A percentile compares a stretch with the other conserved stretches of the same genome.
Conservation (phyloP, 2,329 filamentous ascomycete species). For the Botryotinia narcissicola region DNA sequence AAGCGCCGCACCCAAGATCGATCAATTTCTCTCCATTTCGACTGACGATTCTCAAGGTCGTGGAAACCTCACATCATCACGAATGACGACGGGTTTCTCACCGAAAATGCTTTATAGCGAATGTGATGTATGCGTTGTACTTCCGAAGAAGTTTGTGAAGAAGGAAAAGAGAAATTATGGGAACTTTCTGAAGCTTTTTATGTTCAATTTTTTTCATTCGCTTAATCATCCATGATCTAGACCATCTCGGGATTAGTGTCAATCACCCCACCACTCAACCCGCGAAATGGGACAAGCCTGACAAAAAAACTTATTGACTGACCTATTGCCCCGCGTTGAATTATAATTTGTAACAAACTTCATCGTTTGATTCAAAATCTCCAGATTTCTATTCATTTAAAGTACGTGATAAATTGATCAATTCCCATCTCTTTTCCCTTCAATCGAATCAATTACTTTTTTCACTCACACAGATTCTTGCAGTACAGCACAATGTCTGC, state of each 20-base stretch:
- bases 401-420: constrained; percentile 1
- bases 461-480: not conserved
- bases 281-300: not conserved
- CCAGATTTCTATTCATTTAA: not conserved
- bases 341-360: constrained; percentile 16
- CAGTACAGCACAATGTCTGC: constrained; percentile 19
- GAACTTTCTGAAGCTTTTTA: constrained; percentile 4
- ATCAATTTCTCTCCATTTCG: constrained; percentile 24
- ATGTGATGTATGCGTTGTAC: constrained; percentile 25
- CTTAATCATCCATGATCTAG: constrained; percentile 6
- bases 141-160: constrained; percentile 24
- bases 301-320: constrained; percentile 15
- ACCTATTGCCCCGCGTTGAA: constrained; percentile 14
- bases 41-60: constrained; percentile 27
- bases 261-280: constrained; percentile 8
- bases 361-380: constrained; percentile 7
- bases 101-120: constrained; percentile 26
- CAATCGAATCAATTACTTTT: not conserved
- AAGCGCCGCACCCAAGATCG: constrained; percentile 26
- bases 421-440: not conserved
- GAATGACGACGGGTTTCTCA: constrained; percentile 25
- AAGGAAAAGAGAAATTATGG: not conserved
- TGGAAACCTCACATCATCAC: constrained; percentile 25
- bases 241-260: not conserved
- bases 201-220: constrained; percentile 3